phyloP scores from a whole-genome alignment of 371 early-diverging fungal genomes.

The Mortierella sp. region DNA sequence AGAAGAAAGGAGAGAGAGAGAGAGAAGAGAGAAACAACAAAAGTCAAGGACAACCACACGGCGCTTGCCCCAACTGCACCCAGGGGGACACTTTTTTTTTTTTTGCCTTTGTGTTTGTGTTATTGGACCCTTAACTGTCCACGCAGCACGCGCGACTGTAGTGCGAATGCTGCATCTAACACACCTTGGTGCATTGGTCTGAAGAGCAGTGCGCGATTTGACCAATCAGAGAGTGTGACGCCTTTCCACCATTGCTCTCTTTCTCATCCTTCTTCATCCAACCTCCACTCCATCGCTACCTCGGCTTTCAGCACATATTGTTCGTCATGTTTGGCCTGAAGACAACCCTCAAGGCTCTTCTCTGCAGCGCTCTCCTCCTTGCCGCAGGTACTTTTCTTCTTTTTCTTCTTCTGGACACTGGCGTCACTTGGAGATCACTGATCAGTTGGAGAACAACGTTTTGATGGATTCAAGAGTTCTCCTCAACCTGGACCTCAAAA shows the following conservation, averaged over 20 bases:
- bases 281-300: slow-evolving; percentile 1
- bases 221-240: slow-evolving; percentile 31
- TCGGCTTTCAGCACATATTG: slow-evolving; percentile 8
- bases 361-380: slow-evolving; percentile 44
- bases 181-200: no score
- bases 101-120: slow-evolving; percentile 54
- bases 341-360: slow-evolving; percentile 51
- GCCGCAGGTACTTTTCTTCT: slow-evolving; percentile 38
- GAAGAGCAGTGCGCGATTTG: slow-evolving; percentile 16
- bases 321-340: slow-evolving; percentile 48
- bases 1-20: neutral
- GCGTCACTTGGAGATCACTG: neutral
- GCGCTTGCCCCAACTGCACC: slow-evolving; percentile 48
- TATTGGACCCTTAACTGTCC: slow-evolving; percentile 38
- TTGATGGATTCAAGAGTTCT: no score
- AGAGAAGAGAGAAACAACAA: neutral
- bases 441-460: neutral
- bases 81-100: no score
- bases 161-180: no score
- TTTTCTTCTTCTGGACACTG: neutral
- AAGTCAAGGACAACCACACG: slow-evolving; percentile 39
- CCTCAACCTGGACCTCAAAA: no score
- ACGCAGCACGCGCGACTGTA: slow-evolving; percentile 15
- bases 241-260: slow-evolving; percentile 5
- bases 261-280: slow-evolving; percentile 5